These are phyloP conservation scores for Parietichytrium sp. DNA, from an alignment of 108 stramenopile genomes.

Conservation along the genomic window DNA sequence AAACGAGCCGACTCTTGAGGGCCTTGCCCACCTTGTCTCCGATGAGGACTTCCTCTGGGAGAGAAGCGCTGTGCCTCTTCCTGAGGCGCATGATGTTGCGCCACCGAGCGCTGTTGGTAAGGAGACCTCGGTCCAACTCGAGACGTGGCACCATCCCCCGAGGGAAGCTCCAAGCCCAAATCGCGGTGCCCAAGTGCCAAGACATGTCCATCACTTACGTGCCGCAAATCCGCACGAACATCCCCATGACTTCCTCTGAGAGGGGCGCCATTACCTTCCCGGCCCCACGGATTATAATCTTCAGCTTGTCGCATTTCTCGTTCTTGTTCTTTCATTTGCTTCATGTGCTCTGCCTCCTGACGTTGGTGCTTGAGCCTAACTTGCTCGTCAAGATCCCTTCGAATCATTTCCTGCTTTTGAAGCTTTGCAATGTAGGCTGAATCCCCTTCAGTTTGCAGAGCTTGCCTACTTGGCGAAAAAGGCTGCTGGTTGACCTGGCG, in stretches of 20 bases:
- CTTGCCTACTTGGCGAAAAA: not conserved
- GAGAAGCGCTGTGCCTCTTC: not conserved
- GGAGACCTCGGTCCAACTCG: not conserved
- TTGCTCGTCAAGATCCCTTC: slow-evolving; percentile 16
- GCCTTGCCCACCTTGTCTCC: not conserved
- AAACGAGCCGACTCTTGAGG: not conserved
- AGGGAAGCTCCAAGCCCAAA: not conserved
- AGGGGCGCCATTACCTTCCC: not conserved
- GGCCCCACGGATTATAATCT: not conserved
- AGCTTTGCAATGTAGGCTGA: not conserved
- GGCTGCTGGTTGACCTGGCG: too few relatives aligned
- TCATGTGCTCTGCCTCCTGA: not conserved
- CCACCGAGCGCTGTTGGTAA: not conserved
- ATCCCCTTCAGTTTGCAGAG: not conserved
- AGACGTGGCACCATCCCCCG: not conserved
- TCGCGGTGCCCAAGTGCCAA: not conserved
- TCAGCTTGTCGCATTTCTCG: not conserved
- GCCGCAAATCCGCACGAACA: not conserved
- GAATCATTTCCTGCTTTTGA: not conserved
- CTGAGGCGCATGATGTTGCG: not conserved
- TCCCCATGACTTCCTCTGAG: not conserved
- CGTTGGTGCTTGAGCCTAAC: not conserved
- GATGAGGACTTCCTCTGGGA: not conserved
- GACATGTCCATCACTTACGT: not conserved
- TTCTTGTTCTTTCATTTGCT: not conserved